phyloP scores from a whole-genome alignment of 1,284 basidiomycete genomes.

The Apiotrichum akiyoshidainum region DNA sequence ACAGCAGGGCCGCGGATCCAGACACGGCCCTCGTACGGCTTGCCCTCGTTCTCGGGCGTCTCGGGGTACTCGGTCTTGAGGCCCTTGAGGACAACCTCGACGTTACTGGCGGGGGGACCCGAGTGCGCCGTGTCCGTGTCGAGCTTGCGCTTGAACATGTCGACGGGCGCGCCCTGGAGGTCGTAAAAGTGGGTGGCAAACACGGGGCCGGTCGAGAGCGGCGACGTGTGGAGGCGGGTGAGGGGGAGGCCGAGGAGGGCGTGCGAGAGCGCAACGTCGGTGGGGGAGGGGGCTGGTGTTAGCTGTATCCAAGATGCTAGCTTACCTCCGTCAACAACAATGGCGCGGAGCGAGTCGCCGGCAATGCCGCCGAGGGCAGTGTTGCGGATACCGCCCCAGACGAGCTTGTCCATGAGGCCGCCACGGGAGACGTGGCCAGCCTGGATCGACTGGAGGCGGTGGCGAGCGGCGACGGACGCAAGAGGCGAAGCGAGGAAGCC shows the following conservation, averaged over 20 bases:
- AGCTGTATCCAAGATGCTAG: background rate
- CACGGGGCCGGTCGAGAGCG: conserved; percentile 37
- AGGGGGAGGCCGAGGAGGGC: conserved; percentile 43
- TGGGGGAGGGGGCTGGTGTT: conserved; percentile 23
- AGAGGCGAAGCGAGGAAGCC: conserved; percentile 24
- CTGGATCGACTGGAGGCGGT: conserved; percentile 33
- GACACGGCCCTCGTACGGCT: conserved; percentile 25
- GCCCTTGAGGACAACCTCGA: conserved; percentile 42
- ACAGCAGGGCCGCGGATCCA: conserved; percentile 38
- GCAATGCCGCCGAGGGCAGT: conserved; percentile 29
- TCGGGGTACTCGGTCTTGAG: conserved; percentile 25
- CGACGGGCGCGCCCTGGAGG: conserved; percentile 33
- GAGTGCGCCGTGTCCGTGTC: conserved; percentile 26
- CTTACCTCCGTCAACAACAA: conserved; percentile 33
- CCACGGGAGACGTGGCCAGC: conserved; percentile 36
- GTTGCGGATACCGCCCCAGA: conserved; percentile 28
- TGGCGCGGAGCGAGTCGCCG: conserved; percentile 30
- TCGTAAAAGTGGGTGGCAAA: conserved; percentile 45
- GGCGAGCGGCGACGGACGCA: conserved; percentile 30
- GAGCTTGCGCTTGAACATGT: conserved; percentile 18
- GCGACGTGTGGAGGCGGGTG: conserved; percentile 31
- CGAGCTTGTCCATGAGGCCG: conserved; percentile 35
- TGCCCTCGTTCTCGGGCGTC: conserved; percentile 12
- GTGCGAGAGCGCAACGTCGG: conserved; percentile 30
- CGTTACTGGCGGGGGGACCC: conserved; percentile 44